A percentile compares a stretch with the other conserved stretches of the same genome.
phyloP scores from a whole-genome alignment of 2,329 filamentous ascomycete species.

The Xylaria sp. region DNA sequence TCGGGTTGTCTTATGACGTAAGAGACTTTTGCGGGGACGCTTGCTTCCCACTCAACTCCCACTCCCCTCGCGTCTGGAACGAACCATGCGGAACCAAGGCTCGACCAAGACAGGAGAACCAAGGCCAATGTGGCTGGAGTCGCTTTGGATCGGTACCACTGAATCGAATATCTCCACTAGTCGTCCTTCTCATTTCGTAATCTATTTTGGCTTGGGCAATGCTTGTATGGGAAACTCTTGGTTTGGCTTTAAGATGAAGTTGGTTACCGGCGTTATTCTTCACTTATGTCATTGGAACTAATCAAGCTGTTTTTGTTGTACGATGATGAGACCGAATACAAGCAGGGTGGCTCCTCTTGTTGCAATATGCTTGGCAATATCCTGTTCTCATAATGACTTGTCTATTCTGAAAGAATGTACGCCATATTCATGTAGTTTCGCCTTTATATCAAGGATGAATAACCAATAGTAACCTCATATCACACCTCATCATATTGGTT shows the following conservation, averaged over 20 bases:
- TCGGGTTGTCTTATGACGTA: constrained; percentile 37
- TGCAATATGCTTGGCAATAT: background rate
- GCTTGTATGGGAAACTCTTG: background rate
- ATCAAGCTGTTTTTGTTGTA: background rate
- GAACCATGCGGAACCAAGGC: background rate
- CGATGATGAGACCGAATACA: background rate
- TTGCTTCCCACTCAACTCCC: constrained; percentile 7
- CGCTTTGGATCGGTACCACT: background rate
- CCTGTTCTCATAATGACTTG: background rate
- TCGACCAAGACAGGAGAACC: too few species aligned
- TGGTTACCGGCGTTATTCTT: background rate
- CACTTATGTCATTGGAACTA: background rate
- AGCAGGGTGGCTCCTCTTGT: background rate
- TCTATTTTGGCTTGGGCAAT: background rate
- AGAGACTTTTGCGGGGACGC: constrained; percentile 34
- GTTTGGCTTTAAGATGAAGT: background rate
- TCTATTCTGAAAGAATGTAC: background rate
- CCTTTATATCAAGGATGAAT: background rate
- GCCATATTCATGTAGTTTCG: background rate
- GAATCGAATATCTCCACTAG: background rate
- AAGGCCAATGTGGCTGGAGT: background rate
- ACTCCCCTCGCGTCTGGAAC: too few species aligned
- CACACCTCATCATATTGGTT: background rate
- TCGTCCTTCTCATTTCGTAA: background rate
- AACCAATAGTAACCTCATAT: background rate